Conservation (phyloP, 1,284 basidiomycete species). For the Papiliotrema fonsecae region DNA sequence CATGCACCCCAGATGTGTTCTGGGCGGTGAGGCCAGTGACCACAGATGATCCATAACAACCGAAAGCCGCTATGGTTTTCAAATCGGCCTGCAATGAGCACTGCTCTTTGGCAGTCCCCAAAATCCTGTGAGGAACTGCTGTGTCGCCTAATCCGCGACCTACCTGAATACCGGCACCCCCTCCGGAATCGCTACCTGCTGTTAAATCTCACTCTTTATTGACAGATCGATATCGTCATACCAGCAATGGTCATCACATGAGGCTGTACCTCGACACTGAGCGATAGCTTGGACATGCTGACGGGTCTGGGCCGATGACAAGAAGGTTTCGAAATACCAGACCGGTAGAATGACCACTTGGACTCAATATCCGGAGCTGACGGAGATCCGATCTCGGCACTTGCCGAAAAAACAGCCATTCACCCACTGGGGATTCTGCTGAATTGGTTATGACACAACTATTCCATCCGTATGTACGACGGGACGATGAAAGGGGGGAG, state of each 20-base stretch:
- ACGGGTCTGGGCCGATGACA: too few species aligned
- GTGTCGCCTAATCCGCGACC: too few species aligned
- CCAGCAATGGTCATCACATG: slow-evolving; percentile 43
- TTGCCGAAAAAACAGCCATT: too few species aligned
- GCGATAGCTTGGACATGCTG: background rate
- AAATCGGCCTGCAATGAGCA: slow-evolving; percentile 58
- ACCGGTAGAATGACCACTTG: too few species aligned
- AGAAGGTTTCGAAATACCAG: too few species aligned
- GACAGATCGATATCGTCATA: slow-evolving; percentile 14
- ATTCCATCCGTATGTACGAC: too few species aligned
- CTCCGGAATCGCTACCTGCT: slow-evolving; percentile 62
- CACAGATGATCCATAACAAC: slow-evolving; percentile 79
- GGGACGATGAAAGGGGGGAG: too few species aligned
- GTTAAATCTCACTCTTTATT: background rate
- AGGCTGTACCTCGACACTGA: slow-evolving; percentile 16
- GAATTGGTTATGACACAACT: too few species aligned
- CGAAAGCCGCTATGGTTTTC: slow-evolving; percentile 73
- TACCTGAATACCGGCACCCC: slow-evolving; percentile 86
- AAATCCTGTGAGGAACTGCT: too few species aligned
- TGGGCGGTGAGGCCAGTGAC: slow-evolving; percentile 88
- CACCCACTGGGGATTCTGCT: too few species aligned
- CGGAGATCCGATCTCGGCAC: too few species aligned
- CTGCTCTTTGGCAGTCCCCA: background rate
- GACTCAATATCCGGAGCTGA: too few species aligned
- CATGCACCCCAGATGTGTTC: slow-evolving; percentile 81